A percentile compares a stretch with the other conserved stretches of the same genome.
phyloP scores from a whole-genome alignment of 768 basidiomycete species.

The Chlorophyllum brunneum region DNA sequence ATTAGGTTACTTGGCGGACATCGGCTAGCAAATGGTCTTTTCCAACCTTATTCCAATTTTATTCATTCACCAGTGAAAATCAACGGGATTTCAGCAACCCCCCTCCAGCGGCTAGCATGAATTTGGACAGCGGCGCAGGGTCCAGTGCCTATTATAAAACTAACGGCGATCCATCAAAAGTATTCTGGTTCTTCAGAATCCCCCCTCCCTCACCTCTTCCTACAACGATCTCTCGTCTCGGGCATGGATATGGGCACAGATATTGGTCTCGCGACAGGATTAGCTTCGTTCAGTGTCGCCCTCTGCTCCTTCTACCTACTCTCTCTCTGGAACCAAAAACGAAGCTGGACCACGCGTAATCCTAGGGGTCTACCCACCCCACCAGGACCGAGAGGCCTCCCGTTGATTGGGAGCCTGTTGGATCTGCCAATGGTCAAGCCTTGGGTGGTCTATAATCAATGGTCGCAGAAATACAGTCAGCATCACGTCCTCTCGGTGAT shows the following conservation, averaged over 20 bases:
- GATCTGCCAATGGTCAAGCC: conserved; percentile 17
- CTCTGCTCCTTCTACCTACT: neutral
- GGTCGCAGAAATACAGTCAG: conserved; percentile 21
- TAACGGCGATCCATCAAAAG: neutral
- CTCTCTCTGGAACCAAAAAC: neutral
- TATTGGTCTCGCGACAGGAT: neutral
- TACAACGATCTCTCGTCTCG: neutral
- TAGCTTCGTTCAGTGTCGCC: neutral
- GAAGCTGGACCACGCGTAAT: neutral
- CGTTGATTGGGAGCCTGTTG: conserved; percentile 18
- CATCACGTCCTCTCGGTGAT: neutral
- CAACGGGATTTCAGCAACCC: neutral
- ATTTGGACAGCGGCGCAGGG: neutral
- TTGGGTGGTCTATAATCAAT: conserved; percentile 19
- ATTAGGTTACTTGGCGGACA: neutral
- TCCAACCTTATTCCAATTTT: neutral
- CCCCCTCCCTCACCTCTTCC: neutral
- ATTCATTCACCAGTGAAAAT: neutral
- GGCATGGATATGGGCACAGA: neutral
- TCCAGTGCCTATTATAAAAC: conserved; percentile 3
- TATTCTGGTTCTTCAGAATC: neutral
- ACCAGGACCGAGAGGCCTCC: conserved; percentile 18
- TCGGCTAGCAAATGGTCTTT: neutral
- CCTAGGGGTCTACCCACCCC: conserved; percentile 13
- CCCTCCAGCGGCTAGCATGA: neutral